Evolutionary conservation across 768 basidiomycete species (phyloP).

Genomic region (Dendrothele bispora): DNA sequence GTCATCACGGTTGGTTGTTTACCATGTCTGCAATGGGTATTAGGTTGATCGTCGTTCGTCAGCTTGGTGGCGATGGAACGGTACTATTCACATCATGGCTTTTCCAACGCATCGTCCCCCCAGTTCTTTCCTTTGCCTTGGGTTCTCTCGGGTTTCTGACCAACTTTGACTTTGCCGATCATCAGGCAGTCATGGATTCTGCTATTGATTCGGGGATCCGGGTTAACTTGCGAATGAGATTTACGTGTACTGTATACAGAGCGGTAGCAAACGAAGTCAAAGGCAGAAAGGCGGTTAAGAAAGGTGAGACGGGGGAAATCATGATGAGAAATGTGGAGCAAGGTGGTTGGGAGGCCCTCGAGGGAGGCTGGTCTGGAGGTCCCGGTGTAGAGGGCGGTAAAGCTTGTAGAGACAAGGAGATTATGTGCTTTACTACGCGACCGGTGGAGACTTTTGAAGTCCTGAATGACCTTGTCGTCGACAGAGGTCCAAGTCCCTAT

Average conservation of each 20-base stretch:
- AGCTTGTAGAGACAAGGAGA: conserved; percentile 84
- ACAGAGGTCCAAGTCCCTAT: conserved; percentile 96
- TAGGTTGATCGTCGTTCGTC: conserved; percentile 14
- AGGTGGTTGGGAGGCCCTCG: conserved; percentile 95
- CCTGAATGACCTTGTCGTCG: conserved; percentile 95
- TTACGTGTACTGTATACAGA: conserved; percentile 98
- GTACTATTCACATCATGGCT: conserved; percentile 99
- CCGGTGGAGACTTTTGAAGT: conserved; percentile 96
- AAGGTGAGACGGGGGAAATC: conserved; percentile 92
- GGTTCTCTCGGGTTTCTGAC: conserved; percentile 98
- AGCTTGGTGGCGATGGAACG: conserved; percentile 98
- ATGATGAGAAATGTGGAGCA: conserved; percentile 92
- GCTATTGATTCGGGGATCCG: conserved; percentile 91
- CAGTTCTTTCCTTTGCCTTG: conserved; percentile 94
- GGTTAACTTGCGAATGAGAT: conserved; percentile 97
- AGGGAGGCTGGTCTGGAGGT: conserved; percentile 65
- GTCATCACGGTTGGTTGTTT: conserved; percentile 88
- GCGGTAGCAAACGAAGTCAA: conserved; percentile 75
- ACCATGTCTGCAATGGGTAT: no score
- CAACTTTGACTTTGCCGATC: conserved; percentile 91
- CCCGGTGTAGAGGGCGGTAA: conserved; percentile 43
- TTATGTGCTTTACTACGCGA: conserved; percentile 95
- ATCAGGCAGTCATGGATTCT: conserved; percentile 82
- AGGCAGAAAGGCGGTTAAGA: conserved; percentile 83
- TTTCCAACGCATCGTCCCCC: conserved; percentile 98